Percentiles rank a stretch among this genome's conserved stretches.
These are phyloP conservation scores for Zygnema circumcarinatum DNA, from an alignment of 139 green algal species.

Conservation along the genomic window DNA sequence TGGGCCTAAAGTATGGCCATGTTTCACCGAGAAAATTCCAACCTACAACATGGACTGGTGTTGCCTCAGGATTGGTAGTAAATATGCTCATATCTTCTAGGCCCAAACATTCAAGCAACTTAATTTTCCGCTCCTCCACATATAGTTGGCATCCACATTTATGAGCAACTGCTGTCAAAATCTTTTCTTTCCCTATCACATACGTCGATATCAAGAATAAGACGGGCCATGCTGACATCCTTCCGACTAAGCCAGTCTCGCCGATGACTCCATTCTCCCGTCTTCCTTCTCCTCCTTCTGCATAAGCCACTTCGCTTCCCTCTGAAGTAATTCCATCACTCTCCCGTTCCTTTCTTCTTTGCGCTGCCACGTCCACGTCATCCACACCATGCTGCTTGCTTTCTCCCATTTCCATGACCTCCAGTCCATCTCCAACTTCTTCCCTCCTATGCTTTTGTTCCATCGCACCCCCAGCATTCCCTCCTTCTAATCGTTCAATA, in stretches of 20 bases:
- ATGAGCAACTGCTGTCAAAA: constrained; percentile 41
- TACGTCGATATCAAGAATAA: constrained; percentile 61
- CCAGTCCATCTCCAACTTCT: not conserved
- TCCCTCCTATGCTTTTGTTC: not conserved
- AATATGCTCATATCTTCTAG: constrained; percentile 39
- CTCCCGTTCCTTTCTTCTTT: constrained; percentile 1
- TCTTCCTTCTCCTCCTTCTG: constrained; percentile 30
- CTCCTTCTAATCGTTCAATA: too few relatives aligned
- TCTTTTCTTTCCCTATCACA: constrained; percentile 62
- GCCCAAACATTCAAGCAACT: constrained; percentile 34
- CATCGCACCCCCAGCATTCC: not conserved
- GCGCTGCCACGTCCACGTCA: not conserved
- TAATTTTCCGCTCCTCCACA: constrained; percentile 50
- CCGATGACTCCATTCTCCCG: not conserved
- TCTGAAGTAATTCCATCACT: not conserved
- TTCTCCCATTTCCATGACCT: not conserved
- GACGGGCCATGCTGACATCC: constrained; percentile 11
- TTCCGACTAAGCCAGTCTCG: too few relatives aligned
- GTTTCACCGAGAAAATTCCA: constrained; percentile 58
- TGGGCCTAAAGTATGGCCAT: constrained; percentile 91
- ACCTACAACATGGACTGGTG: constrained; percentile 56
- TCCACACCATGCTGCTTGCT: not conserved
- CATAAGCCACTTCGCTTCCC: not conserved
- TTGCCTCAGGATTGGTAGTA: constrained; percentile 41
- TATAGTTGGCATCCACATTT: constrained; percentile 36